Percentiles rank a stretch among this genome's conserved stretches.
phyloP scores from a whole-genome alignment of 2,329 filamentous ascomycete species.

The Cladosporium sp. region DNA sequence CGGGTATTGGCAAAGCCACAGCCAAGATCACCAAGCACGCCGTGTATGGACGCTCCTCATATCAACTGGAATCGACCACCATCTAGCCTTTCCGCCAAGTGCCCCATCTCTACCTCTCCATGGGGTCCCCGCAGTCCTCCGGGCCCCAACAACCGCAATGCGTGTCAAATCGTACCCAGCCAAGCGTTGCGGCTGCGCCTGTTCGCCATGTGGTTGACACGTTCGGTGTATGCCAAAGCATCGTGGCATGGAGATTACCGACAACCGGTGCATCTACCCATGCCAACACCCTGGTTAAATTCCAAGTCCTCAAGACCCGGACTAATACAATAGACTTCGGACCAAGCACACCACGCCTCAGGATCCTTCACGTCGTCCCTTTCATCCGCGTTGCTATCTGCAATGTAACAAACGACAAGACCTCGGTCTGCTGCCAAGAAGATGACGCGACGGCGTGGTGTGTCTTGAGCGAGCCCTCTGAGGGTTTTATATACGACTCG shows the following conservation, averaged over 20 bases:
- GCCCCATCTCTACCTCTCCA: neutral
- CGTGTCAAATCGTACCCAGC: neutral
- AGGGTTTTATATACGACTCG: neutral
- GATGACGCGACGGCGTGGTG: neutral
- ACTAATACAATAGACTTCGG: neutral
- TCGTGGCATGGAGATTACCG: neutral
- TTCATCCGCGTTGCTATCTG: neutral
- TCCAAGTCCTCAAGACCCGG: neutral
- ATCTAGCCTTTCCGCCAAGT: neutral
- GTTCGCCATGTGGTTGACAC: constrained; percentile 1
- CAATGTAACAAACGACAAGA: neutral
- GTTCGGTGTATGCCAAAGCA: neutral
- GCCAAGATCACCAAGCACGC: neutral
- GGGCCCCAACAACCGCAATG: neutral
- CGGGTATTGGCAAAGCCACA: constrained; percentile 1
- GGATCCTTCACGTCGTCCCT: neutral
- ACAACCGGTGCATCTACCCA: neutral
- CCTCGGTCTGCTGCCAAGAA: constrained; percentile 5
- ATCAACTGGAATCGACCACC: neutral
- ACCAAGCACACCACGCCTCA: neutral
- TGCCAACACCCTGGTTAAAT: neutral
- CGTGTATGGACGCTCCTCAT: neutral
- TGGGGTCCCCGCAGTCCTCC: constrained; percentile 2
- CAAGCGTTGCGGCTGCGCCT: neutral
- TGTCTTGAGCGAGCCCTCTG: neutral